Evolutionary conservation across 495 filamentous ascomycete species (phyloP).

Genomic region (Aspergillus biplanus): DNA sequence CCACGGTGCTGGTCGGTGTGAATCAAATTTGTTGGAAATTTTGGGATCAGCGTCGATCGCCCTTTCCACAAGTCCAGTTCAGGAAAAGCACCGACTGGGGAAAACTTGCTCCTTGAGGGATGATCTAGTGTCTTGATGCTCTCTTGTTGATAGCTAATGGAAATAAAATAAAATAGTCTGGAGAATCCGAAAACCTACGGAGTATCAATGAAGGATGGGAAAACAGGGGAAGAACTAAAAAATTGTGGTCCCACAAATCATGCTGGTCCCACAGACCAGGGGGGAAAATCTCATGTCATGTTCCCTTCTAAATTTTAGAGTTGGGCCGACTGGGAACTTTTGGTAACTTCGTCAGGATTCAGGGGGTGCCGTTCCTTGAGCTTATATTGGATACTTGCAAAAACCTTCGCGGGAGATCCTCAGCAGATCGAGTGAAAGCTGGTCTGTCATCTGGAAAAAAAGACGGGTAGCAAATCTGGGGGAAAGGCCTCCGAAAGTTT

Average conservation of each 20-base stretch:
- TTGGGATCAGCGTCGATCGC: no score
- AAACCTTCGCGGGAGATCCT: slow-evolving; percentile 52
- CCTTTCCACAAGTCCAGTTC: no score
- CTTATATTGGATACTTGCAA: slow-evolving; percentile 31
- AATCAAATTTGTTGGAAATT: no score
- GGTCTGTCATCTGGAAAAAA: slow-evolving; percentile 15
- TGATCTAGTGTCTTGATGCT: no score
- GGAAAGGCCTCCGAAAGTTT: neutral
- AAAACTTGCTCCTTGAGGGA: no score
- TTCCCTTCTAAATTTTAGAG: slow-evolving; percentile 16
- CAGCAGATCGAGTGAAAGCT: slow-evolving; percentile 35
- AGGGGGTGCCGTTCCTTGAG: slow-evolving; percentile 28
- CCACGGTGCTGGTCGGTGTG: no score
- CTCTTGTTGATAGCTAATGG: neutral
- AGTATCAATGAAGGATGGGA: neutral
- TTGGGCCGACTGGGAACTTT: slow-evolving; percentile 26
- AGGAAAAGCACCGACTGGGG: no score
- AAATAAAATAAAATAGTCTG: neutral
- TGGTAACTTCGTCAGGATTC: slow-evolving; percentile 31
- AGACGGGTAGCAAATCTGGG: neutral
- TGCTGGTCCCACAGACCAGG: slow-evolving; percentile 10
- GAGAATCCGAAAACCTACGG: neutral
- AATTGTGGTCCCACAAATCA: slow-evolving; percentile 8
- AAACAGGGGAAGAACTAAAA: neutral
- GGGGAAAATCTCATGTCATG: slow-evolving; percentile 6